These are phyloP conservation scores for Penicillium paxilli DNA, from an alignment of 495 filamentous ascomycete species.

Conservation along the genomic window DNA sequence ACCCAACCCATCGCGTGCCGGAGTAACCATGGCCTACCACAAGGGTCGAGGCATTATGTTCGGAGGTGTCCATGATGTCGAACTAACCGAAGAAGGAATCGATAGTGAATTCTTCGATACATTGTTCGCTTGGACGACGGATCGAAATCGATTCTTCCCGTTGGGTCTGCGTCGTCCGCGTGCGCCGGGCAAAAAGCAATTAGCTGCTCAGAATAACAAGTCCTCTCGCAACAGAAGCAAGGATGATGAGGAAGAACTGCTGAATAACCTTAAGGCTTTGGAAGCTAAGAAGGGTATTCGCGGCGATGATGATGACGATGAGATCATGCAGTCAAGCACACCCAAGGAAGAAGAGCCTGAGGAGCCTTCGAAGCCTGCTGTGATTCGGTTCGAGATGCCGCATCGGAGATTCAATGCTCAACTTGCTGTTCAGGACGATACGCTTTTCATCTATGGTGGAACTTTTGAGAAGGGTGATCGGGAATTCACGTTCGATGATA, in stretches of 20 bases:
- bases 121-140: conserved; percentile 87
- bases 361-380: conserved; percentile 45
- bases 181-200: conserved; percentile 57
- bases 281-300: conserved; percentile 64
- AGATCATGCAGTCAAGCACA: conserved; percentile 42
- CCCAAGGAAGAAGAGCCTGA: conserved; percentile 51
- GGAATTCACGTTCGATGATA: conserved; percentile 91
- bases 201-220: conserved; percentile 56
- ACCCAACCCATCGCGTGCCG: conserved; percentile 80
- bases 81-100: conserved; percentile 91
- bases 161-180: conserved; percentile 72
- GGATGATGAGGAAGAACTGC: conserved; percentile 85
- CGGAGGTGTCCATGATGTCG: conserved; percentile 92
- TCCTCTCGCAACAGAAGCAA: conserved; percentile 68
- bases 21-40: conserved; percentile 88
- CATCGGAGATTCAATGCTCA: conserved; percentile 87
- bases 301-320: conserved; percentile 54
- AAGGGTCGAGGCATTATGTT: conserved; percentile 91
- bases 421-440: conserved; percentile 86
- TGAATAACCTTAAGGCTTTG: conserved; percentile 79
- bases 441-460: conserved; percentile 89
- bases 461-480: conserved; percentile 93
- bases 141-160: conserved; percentile 90
- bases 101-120: conserved; percentile 95
- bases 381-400: conserved; percentile 72